Conservation (phyloP, 2,329 filamentous ascomycete species). For the Fusarium bulbicola region DNA sequence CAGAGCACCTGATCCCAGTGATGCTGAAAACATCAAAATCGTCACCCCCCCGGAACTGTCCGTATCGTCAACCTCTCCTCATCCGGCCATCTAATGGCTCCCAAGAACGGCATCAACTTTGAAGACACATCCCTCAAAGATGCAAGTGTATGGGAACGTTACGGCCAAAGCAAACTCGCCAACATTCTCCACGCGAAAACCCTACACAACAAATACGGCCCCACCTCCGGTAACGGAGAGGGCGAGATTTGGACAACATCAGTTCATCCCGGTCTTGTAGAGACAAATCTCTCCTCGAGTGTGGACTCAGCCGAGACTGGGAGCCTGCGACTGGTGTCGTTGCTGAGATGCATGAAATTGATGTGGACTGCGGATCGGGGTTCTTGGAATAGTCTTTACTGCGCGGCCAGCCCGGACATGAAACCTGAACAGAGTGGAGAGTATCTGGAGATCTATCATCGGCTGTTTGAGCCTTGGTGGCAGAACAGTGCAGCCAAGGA, state of each 20-base stretch:
- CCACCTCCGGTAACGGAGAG: not conserved
- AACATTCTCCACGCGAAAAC: conserved; percentile 30
- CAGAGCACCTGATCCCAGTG: conserved; percentile 18
- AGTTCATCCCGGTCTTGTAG: conserved; percentile 29
- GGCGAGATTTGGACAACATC: conserved; percentile 26
- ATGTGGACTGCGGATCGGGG: conserved; percentile 16
- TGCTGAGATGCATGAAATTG: not conserved
- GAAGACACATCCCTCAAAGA: not conserved
- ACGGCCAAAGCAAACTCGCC: conserved; percentile 33
- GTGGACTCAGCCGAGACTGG: not conserved
- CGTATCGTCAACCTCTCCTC: conserved; percentile 34
- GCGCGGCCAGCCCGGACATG: conserved; percentile 19
- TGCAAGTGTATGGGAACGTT: not conserved
- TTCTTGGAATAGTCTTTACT: conserved; percentile 32
- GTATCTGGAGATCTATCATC: conserved; percentile 19
- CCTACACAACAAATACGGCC: conserved; percentile 20
- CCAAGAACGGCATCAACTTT: conserved; percentile 26
- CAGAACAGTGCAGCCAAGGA: conserved; percentile 18
- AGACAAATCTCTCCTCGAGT: not conserved
- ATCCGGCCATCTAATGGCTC: conserved; percentile 14
- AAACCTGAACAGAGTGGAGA: conserved; percentile 20
- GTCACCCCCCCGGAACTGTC: not conserved
- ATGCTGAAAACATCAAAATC: conserved; percentile 22
- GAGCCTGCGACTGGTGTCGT: not conserved
- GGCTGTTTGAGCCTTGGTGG: conserved; percentile 26